A percentile compares a stretch with the other conserved stretches of the same genome.
phyloP scores from a whole-genome alignment of 257 asterid species.

The Nicotiana paniculata region DNA sequence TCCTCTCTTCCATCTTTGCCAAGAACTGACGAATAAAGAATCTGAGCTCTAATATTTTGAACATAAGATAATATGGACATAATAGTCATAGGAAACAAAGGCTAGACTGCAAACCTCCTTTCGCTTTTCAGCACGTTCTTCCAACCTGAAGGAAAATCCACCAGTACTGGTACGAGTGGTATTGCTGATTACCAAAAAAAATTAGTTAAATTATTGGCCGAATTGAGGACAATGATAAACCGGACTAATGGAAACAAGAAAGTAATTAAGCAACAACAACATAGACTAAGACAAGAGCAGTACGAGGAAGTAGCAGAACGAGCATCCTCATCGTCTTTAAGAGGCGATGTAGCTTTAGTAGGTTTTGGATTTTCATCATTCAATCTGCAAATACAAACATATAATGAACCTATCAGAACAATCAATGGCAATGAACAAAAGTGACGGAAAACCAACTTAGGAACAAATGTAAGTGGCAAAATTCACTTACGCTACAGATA shows the following conservation, averaged over 20 bases:
- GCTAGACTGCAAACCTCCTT: constrained; percentile 12
- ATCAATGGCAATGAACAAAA: not conserved
- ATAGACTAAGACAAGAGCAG: constrained; percentile 9
- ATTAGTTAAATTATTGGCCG: not conserved
- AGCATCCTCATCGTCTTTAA: constrained; percentile 55
- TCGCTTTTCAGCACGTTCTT: constrained; percentile 60
- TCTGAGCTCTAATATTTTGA: not conserved
- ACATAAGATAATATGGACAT: not conserved
- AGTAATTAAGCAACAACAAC: not conserved
- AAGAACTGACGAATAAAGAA: constrained; percentile 45
- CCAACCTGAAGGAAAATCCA: constrained; percentile 66
- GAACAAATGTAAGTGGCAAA: not conserved
- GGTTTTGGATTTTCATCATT: constrained; percentile 26
- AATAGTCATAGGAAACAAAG: not conserved
- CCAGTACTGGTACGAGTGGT: constrained; percentile 39
- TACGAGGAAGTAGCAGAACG: constrained; percentile 77
- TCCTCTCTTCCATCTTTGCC: constrained; percentile 80
- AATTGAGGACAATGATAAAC: not conserved
- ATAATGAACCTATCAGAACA: not conserved
- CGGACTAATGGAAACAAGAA: not conserved
- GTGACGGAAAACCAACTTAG: not conserved
- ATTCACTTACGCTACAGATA: constrained; percentile 39
- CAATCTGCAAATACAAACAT: constrained; percentile 30
- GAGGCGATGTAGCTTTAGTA: constrained; percentile 19
- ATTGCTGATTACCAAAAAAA: constrained; percentile 23